A percentile compares a stretch with the other conserved stretches of the same genome.
Evolutionary conservation across 1,284 basidiomycete genomes (phyloP).

Genomic region (Macrocystidia cucumis): DNA sequence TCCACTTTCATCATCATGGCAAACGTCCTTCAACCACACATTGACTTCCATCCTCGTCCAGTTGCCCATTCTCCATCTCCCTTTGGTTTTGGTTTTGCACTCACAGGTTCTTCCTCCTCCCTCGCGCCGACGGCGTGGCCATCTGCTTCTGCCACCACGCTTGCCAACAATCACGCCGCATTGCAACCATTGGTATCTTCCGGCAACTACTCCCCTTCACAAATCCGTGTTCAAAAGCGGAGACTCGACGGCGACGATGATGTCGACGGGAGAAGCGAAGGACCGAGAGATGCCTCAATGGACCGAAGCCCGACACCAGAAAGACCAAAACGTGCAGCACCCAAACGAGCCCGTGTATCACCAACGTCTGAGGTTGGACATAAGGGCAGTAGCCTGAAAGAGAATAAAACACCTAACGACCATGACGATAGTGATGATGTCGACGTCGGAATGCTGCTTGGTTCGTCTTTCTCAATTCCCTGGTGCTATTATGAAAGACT

Average conservation of each 20-base stretch:
- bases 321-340: conserved; percentile 54
- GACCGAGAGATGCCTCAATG: conserved; percentile 58
- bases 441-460: conserved; percentile 73
- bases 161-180: conserved; percentile 41
- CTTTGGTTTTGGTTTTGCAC: conserved; percentile 65
- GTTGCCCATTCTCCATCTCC: conserved; percentile 55
- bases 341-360: conserved; percentile 55
- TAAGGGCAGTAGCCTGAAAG: conserved; percentile 35
- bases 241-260: conserved; percentile 50
- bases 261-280: conserved; percentile 18
- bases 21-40: conserved; percentile 58
- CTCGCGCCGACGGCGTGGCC: conserved; percentile 25
- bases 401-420: conserved; percentile 32
- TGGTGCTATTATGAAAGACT: conserved; percentile 8
- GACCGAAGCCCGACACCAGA: conserved; percentile 77
- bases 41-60: conserved; percentile 57
- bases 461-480: conserved; percentile 31
- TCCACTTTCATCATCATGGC: conserved; percentile 44
- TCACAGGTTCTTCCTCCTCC: conserved; percentile 31
- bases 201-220: conserved; percentile 9
- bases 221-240: conserved; percentile 46
- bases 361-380: conserved; percentile 24
- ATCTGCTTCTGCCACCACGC: conserved; percentile 23
- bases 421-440: conserved; percentile 47
- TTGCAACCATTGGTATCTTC: conserved; percentile 27